Conservation (phyloP, 192 early-diverging fungal species). For the Rhizophagus clarus region DNA sequence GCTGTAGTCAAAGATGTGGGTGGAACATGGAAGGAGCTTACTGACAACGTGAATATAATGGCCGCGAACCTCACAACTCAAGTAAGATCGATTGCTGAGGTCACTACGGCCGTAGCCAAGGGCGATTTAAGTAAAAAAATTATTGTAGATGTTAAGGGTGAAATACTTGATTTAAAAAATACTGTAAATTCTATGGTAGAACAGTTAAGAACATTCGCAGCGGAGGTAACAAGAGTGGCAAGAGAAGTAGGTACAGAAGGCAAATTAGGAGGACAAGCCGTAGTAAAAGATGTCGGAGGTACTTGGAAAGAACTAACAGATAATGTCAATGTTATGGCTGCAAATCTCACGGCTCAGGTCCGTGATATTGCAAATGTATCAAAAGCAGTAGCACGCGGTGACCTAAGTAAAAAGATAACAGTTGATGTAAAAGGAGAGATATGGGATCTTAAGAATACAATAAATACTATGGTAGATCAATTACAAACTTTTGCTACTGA, state of each 20-base stretch:
- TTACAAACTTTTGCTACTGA: constrained; percentile 61
- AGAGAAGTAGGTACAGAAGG: constrained; percentile 66
- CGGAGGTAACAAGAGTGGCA: constrained; percentile 65
- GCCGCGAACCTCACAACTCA: constrained; percentile 67
- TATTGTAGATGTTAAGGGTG: constrained; percentile 56
- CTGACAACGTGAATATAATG: constrained; percentile 78
- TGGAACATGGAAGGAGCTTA: constrained; percentile 74
- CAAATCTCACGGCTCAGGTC: constrained; percentile 69
- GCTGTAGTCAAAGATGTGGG: constrained; percentile 62
- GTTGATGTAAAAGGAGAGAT: constrained; percentile 72
- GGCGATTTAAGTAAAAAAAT: constrained; percentile 68
- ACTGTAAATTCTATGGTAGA: constrained; percentile 73
- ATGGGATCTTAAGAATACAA: constrained; percentile 65
- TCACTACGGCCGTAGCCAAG: constrained; percentile 70
- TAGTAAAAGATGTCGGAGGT: constrained; percentile 59
- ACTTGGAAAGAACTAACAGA: constrained; percentile 70
- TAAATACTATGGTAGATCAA: constrained; percentile 75
- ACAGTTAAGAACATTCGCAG: constrained; percentile 62
- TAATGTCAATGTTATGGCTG: constrained; percentile 71
- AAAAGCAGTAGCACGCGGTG: constrained; percentile 65
- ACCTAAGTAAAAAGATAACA: constrained; percentile 64
- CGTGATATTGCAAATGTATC: constrained; percentile 68
- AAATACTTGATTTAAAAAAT: constrained; percentile 62
- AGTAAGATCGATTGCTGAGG: constrained; percentile 67
- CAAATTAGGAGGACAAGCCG: constrained; percentile 55